These are phyloP conservation scores for Mortierella sp. DNA, from an alignment of 371 early-diverging fungal genomes.

Conservation along the genomic window DNA sequence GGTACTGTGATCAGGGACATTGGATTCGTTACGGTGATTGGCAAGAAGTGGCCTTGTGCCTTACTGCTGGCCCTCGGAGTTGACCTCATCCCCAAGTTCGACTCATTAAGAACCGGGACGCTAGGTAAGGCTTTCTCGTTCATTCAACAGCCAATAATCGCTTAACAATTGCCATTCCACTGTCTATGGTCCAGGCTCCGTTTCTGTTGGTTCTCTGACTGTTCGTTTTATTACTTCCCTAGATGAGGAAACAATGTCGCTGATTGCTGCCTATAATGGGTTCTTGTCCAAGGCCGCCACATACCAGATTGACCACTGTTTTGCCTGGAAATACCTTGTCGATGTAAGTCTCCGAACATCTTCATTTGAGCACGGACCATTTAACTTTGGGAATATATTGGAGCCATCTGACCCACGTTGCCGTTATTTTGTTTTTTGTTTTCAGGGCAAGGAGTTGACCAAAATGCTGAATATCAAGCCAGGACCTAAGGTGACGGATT, in stretches of 20 bases:
- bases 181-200: too few relatives aligned
- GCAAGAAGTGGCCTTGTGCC: conserved; percentile 72
- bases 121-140: conserved; percentile 19
- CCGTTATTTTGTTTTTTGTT: background rate
- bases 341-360: conserved; percentile 28
- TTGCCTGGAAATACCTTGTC: conserved; percentile 53
- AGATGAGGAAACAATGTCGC: conserved; percentile 29
- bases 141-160: too few relatives aligned
- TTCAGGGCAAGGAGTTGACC: conserved; percentile 49
- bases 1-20: conserved; percentile 70
- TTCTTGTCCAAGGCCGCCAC: conserved; percentile 34
- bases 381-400: background rate
- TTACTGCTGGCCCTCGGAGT: conserved; percentile 70
- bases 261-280: conserved; percentile 32
- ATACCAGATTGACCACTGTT: conserved; percentile 44
- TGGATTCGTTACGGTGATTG: conserved; percentile 48
- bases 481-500: conserved; percentile 39
- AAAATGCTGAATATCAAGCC: conserved; percentile 28
- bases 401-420: background rate
- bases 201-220: background rate
- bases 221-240: background rate
- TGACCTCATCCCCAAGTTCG: conserved; percentile 62
- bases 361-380: background rate
- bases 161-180: too few relatives aligned
- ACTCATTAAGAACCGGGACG: conserved; percentile 7